Conservation (phyloP, 176 grass and related monocot species). For the Aegilops bicornis region DNA sequence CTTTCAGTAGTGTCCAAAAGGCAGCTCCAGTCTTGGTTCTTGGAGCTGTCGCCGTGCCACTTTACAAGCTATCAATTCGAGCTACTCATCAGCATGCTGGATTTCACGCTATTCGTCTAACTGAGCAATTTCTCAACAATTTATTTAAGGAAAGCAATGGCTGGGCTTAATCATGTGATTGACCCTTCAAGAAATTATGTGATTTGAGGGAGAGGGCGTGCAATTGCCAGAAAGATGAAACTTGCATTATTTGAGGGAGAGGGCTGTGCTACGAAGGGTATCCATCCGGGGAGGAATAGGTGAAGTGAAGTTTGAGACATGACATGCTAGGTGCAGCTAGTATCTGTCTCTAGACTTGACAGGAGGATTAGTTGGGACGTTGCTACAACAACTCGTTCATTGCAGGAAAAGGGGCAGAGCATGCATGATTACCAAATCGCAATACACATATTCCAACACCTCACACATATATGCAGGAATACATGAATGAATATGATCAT, state of each 20-base stretch:
- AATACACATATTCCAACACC: neutral
- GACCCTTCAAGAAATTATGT: neutral
- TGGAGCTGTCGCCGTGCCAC: constrained; percentile 5
- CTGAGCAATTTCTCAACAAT: neutral
- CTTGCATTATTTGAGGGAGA: constrained; percentile 12
- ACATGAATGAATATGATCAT: neutral
- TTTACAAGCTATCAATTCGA: neutral
- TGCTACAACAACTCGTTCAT: neutral
- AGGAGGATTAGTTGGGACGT: constrained; percentile 6
- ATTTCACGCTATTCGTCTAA: neutral
- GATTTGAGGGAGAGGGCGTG: constrained; percentile 13
- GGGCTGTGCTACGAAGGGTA: neutral
- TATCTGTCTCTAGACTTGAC: neutral
- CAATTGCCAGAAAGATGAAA: constrained; percentile 34
- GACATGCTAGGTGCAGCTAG: constrained; percentile 21
- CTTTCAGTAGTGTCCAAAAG: constrained; percentile 17
- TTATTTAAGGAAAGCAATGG: constrained; percentile 8
- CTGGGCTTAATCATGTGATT: neutral
- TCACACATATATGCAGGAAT: neutral
- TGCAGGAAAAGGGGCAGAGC: neutral
- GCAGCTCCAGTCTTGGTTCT: neutral
- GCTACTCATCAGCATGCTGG: neutral
- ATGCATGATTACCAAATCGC: neutral
- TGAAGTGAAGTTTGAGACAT: constrained; percentile 26
- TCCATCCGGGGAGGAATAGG: neutral